Conservation (phyloP, 2,329 filamentous ascomycete genomes). For the Aaosphaeria pasadenensis region DNA sequence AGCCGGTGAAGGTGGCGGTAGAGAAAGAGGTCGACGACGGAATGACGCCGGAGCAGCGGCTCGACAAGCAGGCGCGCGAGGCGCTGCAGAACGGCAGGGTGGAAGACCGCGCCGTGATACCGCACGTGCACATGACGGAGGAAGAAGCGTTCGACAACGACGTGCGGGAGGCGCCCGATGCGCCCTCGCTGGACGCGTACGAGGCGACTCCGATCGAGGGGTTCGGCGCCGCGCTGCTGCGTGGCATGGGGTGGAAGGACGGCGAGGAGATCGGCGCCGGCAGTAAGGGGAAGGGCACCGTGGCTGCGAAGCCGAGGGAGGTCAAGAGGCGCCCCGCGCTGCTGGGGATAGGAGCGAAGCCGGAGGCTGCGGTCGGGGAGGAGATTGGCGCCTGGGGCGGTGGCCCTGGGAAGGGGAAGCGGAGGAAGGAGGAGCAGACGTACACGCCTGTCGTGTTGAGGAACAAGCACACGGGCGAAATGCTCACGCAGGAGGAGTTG, state of each 20-base stretch:
- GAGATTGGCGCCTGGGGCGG: conserved; percentile 72
- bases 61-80: conserved; percentile 55
- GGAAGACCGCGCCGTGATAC: conserved; percentile 38
- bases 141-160: conserved; percentile 71
- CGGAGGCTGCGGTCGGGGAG: conserved; percentile 60
- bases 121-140: conserved; percentile 39
- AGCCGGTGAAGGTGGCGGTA: too few species aligned
- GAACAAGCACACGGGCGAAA: conserved; percentile 61
- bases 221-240: conserved; percentile 84
- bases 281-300: conserved; percentile 24
- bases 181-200: conserved; percentile 79
- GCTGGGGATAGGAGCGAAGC: conserved; percentile 85
- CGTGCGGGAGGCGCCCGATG: conserved; percentile 68
- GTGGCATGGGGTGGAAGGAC: conserved; percentile 94
- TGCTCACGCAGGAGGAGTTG: conserved; percentile 61
- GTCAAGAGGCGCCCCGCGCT: conserved; percentile 73
- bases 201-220: conserved; percentile 88
- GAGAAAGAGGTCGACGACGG: conserved; percentile 8
- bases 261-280: conserved; percentile 57
- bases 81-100: conserved; percentile 42
- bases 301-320: conserved; percentile 54
- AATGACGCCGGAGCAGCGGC: conserved; percentile 27
- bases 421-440: conserved; percentile 47
- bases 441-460: conserved; percentile 62
- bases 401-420: conserved; percentile 44